A percentile compares a stretch with the other conserved stretches of the same genome.
phyloP scores from a whole-genome alignment of 2,329 filamentous ascomycete species.

The Shiraia sp. region DNA sequence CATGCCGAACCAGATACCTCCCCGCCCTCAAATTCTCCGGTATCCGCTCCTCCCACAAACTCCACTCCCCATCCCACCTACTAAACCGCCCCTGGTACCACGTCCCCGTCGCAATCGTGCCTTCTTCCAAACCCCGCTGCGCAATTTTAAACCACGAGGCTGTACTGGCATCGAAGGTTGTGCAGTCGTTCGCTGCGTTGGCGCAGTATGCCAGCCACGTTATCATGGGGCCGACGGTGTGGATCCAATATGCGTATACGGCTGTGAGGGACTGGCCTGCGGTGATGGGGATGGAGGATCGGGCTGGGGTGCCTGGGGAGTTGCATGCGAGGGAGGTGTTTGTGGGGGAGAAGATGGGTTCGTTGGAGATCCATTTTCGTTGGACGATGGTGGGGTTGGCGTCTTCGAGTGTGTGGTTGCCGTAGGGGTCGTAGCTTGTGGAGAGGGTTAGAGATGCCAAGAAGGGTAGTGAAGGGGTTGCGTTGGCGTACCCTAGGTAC shows the following conservation, averaged over 20 bases:
- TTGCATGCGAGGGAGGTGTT: conserved; percentile 34
- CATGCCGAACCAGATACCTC: conserved; percentile 32
- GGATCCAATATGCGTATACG: conserved; percentile 34
- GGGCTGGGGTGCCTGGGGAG: conserved; percentile 28
- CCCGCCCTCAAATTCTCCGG: conserved; percentile 23
- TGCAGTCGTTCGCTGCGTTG: conserved; percentile 19
- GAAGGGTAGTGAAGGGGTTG: neutral
- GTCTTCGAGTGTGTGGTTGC: conserved; percentile 23
- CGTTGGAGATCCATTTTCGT: conserved; percentile 33
- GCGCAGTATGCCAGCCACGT: conserved; percentile 33
- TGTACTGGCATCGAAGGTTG: conserved; percentile 13
- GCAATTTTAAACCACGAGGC: conserved; percentile 38
- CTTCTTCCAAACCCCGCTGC: conserved; percentile 21
- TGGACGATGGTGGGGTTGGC: conserved; percentile 27
- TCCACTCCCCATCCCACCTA: conserved; percentile 29
- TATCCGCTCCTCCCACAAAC: conserved; percentile 31
- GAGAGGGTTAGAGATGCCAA: neutral
- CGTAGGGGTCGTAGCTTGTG: conserved; percentile 31
- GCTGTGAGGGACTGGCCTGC: conserved; percentile 33
- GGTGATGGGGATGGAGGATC: conserved; percentile 27
- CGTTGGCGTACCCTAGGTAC: conserved; percentile 28
- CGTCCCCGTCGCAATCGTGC: conserved; percentile 23
- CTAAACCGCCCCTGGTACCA: conserved; percentile 35
- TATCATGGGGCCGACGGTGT: conserved; percentile 38
- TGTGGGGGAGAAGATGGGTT: conserved; percentile 31